A percentile compares a stretch with the other conserved stretches of the same genome.
These are phyloP conservation scores for Cutaneotrichosporon mucoides DNA, from an alignment of 1,284 basidiomycete species.

Conservation along the genomic window DNA sequence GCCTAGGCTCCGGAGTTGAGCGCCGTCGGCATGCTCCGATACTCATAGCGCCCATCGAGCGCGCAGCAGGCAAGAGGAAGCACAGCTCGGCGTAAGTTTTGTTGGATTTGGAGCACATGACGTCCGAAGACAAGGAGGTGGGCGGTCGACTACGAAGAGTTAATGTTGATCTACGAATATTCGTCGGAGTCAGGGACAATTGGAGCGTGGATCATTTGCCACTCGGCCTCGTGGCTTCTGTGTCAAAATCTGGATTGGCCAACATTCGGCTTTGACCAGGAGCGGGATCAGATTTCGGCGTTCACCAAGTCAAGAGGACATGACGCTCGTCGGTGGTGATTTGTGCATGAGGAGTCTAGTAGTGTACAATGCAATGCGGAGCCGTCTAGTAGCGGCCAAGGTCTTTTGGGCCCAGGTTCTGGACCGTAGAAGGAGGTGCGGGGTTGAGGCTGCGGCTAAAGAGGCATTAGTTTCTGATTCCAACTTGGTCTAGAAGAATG, in stretches of 20 bases:
- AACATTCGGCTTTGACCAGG: too few species aligned
- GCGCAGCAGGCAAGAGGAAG: too few species aligned
- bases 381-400: background rate
- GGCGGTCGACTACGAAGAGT: background rate
- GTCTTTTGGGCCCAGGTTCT: background rate
- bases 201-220: background rate
- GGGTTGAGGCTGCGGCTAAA: slow-evolving; percentile 15
- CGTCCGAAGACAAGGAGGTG: background rate
- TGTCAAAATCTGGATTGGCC: too few species aligned
- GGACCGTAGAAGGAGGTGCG: slow-evolving; percentile 11
- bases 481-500: background rate
- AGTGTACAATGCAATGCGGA: slow-evolving; percentile 1
- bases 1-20: too few species aligned
- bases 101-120: background rate
- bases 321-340: too few species aligned
- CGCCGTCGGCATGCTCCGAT: too few species aligned
- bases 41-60: too few species aligned
- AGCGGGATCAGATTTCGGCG: too few species aligned
- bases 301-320: too few species aligned
- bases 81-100: too few species aligned
- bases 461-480: too few species aligned
- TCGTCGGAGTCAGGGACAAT: background rate
- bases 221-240: background rate
- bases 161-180: background rate
- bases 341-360: background rate